These are phyloP conservation scores for Aeschynomene evenia DNA, from an alignment of 306 rosid species.

Conservation along the genomic window DNA sequence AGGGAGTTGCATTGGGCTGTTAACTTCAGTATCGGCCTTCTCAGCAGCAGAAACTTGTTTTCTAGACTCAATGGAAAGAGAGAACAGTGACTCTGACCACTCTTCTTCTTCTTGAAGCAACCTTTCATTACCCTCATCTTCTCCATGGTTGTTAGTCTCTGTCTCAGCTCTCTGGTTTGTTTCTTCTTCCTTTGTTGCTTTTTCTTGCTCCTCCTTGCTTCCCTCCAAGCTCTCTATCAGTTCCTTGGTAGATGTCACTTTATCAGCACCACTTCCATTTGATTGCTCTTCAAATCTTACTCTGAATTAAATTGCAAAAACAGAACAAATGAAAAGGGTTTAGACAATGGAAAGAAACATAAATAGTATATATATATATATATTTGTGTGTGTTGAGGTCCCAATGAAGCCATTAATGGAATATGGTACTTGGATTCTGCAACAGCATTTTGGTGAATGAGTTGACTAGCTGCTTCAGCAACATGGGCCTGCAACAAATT, in stretches of 20 bases:
- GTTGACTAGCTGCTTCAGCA: conserved; percentile 30
- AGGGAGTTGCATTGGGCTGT: conserved; percentile 31
- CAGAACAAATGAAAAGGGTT: background rate
- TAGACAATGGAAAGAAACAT: background rate
- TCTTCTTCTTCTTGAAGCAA: conserved; percentile 21
- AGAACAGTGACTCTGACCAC: conserved; percentile 48
- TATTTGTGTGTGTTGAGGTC: no score
- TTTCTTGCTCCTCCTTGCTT: conserved; percentile 21
- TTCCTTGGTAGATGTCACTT: conserved; percentile 24
- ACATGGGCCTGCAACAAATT: conserved; percentile 33
- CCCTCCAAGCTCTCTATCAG: conserved; percentile 22
- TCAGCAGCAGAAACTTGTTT: conserved; percentile 24
- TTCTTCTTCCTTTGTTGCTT: conserved; percentile 25
- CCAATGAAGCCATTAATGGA: background rate
- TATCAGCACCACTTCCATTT: conserved; percentile 21
- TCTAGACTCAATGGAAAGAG: conserved; percentile 42
- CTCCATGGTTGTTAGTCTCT: background rate
- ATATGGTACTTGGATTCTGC: conserved; percentile 48
- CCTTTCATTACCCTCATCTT: background rate
- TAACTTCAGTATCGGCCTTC: conserved; percentile 37
- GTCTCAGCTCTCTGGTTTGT: background rate
- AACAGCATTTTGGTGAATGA: conserved; percentile 25
- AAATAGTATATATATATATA: no score
- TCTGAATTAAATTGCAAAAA: conserved; percentile 31
- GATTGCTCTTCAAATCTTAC: conserved; percentile 36